These are phyloP conservation scores for Diaporthe velutina DNA, from an alignment of 2,329 filamentous ascomycete species.

Conservation along the genomic window DNA sequence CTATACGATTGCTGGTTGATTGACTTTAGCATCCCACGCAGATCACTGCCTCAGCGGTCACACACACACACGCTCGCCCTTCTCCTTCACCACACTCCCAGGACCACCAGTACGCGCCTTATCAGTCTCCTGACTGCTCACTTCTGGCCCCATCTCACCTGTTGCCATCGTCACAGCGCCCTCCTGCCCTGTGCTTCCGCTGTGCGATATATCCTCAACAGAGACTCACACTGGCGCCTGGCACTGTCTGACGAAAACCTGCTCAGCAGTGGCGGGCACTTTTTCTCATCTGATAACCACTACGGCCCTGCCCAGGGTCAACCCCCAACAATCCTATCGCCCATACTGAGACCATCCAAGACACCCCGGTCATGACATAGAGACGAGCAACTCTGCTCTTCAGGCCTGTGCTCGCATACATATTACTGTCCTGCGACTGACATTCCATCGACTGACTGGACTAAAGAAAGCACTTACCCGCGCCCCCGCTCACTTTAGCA, in stretches of 20 bases:
- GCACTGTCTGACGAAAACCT: conserved; percentile 15
- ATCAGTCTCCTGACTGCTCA: conserved; percentile 29
- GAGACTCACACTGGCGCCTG: conserved; percentile 5
- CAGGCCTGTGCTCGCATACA: background rate
- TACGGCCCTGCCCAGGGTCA: conserved; percentile 18
- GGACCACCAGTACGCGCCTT: conserved; percentile 4
- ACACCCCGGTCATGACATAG: conserved; percentile 16
- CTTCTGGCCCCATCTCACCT: conserved; percentile 23
- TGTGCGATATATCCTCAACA: conserved; percentile 9
- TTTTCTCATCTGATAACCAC: conserved; percentile 7
- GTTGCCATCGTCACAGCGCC: conserved; percentile 14
- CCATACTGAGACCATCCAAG: background rate
- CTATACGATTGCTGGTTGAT: conserved; percentile 17
- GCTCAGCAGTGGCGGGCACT: background rate
- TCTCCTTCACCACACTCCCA: conserved; percentile 1
- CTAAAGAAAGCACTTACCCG: background rate
- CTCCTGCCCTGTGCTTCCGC: background rate
- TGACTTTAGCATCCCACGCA: conserved; percentile 26
- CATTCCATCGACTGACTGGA: conserved; percentile 1
- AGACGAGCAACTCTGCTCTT: background rate
- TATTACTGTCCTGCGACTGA: conserved; percentile 8
- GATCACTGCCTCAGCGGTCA: conserved; percentile 21
- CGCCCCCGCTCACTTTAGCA: background rate
- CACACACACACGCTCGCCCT: background rate
- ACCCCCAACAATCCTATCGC: background rate